phyloP scores from a whole-genome alignment of 176 grass and related monocot genomes.

The Rhipidocladum racemiflorum region DNA sequence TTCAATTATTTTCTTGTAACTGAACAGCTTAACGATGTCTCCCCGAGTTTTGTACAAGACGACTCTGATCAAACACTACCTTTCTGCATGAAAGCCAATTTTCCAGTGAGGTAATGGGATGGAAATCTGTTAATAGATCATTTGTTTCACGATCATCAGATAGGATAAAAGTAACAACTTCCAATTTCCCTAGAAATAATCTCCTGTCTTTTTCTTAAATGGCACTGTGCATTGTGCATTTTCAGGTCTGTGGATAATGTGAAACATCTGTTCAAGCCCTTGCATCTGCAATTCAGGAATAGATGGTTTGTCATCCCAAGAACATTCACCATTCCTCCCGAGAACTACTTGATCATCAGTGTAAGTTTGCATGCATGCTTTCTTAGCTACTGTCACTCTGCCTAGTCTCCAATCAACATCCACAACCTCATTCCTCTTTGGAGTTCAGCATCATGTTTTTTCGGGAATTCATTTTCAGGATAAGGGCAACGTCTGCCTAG shows the following conservation, averaged over 20 bases:
- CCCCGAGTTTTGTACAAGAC: conserved; percentile 55
- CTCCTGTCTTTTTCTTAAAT: background rate
- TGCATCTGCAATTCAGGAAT: conserved; percentile 67
- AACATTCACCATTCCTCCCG: conserved; percentile 61
- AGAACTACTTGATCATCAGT: conserved; percentile 73
- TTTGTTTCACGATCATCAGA: background rate
- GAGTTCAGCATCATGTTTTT: background rate
- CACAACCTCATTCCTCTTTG: background rate
- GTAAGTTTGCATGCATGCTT: conserved; percentile 41
- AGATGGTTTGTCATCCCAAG: conserved; percentile 59
- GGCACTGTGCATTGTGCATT: conserved; percentile 6
- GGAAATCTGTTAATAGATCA: background rate
- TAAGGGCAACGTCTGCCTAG: conserved; percentile 82
- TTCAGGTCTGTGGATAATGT: conserved; percentile 78
- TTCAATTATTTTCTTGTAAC: background rate
- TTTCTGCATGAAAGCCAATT: conserved; percentile 71
- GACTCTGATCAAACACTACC: conserved; percentile 77
- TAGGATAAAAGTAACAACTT: background rate
- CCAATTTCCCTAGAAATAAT: background rate
- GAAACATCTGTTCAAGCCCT: conserved; percentile 69
- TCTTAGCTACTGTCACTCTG: background rate
- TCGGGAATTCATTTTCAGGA: conserved; percentile 42
- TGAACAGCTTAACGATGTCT: conserved; percentile 53
- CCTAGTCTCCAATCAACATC: background rate
- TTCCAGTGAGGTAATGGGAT: conserved; percentile 68